Evolutionary conservation across 129 eudicot species (phyloP).

Genomic region (Helianthus tuberosus): DNA sequence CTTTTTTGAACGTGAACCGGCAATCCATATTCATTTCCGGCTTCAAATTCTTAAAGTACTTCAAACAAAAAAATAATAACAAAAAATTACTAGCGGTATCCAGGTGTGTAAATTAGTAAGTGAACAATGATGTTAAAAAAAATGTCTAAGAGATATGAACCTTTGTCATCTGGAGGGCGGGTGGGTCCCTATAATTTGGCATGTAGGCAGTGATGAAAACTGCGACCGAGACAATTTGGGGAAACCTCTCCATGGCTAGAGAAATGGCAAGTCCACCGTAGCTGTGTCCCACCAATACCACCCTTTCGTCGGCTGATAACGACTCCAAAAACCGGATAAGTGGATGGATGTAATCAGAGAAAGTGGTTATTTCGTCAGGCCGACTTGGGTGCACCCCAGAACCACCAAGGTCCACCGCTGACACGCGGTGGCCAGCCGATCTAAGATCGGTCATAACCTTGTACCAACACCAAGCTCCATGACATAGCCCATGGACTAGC

Average conservation of each 20-base stretch:
- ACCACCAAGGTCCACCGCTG: slow-evolving; percentile 58
- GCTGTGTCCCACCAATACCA: slow-evolving; percentile 68
- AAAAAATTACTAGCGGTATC: no score
- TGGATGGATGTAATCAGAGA: slow-evolving; percentile 52
- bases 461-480: slow-evolving; percentile 82
- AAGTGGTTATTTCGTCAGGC: slow-evolving; percentile 37
- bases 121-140: no score
- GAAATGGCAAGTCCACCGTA: slow-evolving; percentile 58
- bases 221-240: slow-evolving; percentile 39
- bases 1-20: slow-evolving; percentile 32
- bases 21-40: slow-evolving; percentile 42
- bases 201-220: slow-evolving; percentile 52
- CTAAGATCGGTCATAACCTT: slow-evolving; percentile 43
- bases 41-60: slow-evolving; percentile 46
- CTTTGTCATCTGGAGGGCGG: slow-evolving; percentile 44
- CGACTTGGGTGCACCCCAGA: slow-evolving; percentile 48
- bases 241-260: slow-evolving; percentile 56
- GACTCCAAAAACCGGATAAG: slow-evolving; percentile 43
- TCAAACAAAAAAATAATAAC: not conserved
- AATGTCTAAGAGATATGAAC: slow-evolving; percentile 3
- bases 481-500: slow-evolving; percentile 59
- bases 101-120: no score
- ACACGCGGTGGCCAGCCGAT: slow-evolving; percentile 45
- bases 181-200: slow-evolving; percentile 51
- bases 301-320: slow-evolving; percentile 41